Base-by-base conservation (phyloP, 257 asterid genomes). In the Haberlea rhodopensis region DNA sequence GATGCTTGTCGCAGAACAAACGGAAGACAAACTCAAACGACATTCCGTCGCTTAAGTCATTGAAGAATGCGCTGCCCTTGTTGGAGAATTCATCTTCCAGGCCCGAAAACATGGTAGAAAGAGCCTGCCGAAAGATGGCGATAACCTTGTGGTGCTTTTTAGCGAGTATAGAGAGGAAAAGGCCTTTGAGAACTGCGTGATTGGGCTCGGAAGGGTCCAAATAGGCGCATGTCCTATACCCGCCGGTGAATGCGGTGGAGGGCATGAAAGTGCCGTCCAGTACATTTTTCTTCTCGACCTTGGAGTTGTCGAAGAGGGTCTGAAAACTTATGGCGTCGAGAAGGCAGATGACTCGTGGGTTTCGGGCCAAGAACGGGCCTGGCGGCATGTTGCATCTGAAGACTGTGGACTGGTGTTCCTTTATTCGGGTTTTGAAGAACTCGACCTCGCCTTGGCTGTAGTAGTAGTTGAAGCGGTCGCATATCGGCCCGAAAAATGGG, bases 251-350 rank as follows among this genome's bases (percentile, higher is more conserved):
- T 16, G 73, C 28, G 8, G 86, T 70, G n/a, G 95, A 79, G 4
- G 97, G 97, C 76, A 90, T 64, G 85, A 13, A 90, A 0, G 96
- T 87, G 45, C 97, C 97, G 68, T 90, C 95, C 1, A 90, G 90
- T 7, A 90, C 85, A 65, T 85, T 60, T 13, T 24, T 72, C 48
- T 90, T 90, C 43, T 90, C 96, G 18, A 90, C 83, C 20, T 70
- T 84, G 48, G 97, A 82, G 32, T 58, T 81, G 77, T 90, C 97
- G 76, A 90, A 85, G 51, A 90, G 92, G 8, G 84, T 57, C 0
- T 76, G 89, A 51, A 85, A 87, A 43, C 95, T 87, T 11, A 75
- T 20, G 62, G 96, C 82, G 65, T 90, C 97, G 19, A 87, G 86
- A 16, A 90, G 76, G 26, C 87, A 79, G 52, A 85, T 4, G 13